These are phyloP conservation scores for Phialophora tarda DNA, from an alignment of 2,329 filamentous ascomycete species.

Conservation along the genomic window DNA sequence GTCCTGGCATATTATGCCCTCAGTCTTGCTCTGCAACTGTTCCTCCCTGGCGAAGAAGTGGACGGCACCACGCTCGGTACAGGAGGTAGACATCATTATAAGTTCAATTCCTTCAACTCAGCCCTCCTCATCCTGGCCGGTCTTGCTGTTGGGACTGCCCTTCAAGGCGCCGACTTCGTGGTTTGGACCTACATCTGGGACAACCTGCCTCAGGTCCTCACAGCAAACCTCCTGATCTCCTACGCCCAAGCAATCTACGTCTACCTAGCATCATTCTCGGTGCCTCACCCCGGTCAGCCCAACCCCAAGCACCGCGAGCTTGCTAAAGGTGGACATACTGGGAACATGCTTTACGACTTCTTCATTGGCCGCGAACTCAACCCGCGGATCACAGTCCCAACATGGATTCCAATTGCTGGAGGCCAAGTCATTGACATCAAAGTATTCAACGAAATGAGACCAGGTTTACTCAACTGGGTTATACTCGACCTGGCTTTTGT, in stretches of 20 bases:
- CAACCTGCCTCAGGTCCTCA: conserved; percentile 85
- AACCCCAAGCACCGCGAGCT: conserved; percentile 77
- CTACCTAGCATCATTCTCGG: conserved; percentile 80
- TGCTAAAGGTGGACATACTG: conserved; percentile 78
- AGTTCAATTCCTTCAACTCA: conserved; percentile 79
- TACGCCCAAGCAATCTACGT: conserved; percentile 75
- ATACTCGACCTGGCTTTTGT: conserved; percentile 83
- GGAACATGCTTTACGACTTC: conserved; percentile 92
- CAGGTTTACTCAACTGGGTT: conserved; percentile 87
- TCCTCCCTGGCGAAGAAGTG: conserved; percentile 74
- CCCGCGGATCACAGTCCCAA: conserved; percentile 68
- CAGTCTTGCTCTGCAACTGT: conserved; percentile 73
- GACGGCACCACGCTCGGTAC: conserved; percentile 72
- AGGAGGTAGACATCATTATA: conserved; percentile 79
- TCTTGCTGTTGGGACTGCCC: conserved; percentile 73
- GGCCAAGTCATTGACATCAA: conserved; percentile 81
- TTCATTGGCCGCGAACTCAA: conserved; percentile 97
- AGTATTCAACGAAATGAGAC: conserved; percentile 86
- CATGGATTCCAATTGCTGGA: conserved; percentile 72
- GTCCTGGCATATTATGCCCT: conserved; percentile 78
- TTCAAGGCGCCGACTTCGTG: conserved; percentile 79
- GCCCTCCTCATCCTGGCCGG: conserved; percentile 73
- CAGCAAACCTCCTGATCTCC: conserved; percentile 78
- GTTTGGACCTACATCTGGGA: conserved; percentile 94
- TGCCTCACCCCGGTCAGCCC: conserved; percentile 65